A percentile compares a stretch with the other conserved stretches of the same genome.
Conservation (phyloP, 805 yeast species). For the Kluyveromyces aestuarii region DNA sequence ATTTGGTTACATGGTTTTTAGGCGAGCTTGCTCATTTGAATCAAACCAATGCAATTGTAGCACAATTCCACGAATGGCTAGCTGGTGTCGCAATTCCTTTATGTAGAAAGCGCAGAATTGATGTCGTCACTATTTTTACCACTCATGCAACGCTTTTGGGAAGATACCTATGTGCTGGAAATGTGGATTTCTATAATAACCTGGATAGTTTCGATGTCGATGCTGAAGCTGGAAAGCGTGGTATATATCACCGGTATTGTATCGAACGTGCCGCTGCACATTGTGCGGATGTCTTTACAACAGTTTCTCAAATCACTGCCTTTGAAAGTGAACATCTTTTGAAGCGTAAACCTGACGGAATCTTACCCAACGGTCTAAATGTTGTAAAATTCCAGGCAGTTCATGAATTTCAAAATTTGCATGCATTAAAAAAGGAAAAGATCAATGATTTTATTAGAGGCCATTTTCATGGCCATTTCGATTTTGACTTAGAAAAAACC, state of each 20-base stretch:
- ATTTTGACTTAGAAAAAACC: conserved; percentile 89
- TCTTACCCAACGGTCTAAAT: conserved; percentile 90
- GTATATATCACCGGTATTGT: conserved; percentile 94
- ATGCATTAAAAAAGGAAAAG: conserved; percentile 82
- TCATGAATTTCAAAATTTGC: conserved; percentile 95
- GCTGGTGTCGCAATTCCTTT: conserved; percentile 94
- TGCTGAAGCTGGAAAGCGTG: conserved; percentile 96
- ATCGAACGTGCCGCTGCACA: conserved; percentile 96
- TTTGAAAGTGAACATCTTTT: conserved; percentile 86
- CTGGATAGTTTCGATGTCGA: conserved; percentile 86
- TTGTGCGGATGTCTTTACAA: conserved; percentile 92
- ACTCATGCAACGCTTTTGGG: conserved; percentile 96
- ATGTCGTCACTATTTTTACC: conserved; percentile 90
- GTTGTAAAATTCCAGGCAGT: conserved; percentile 95
- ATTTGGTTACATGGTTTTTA: conserved; percentile 91
- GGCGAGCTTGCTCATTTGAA: conserved; percentile 89
- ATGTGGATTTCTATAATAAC: conserved; percentile 91
- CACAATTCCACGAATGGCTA: conserved; percentile 97
- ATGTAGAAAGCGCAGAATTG: conserved; percentile 84
- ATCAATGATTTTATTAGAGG: conserved; percentile 93
- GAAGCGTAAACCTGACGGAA: conserved; percentile 96
- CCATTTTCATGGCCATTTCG: conserved; percentile 94
- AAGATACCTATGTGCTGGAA: conserved; percentile 90
- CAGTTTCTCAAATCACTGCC: conserved; percentile 97
- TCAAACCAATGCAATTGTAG: conserved; percentile 77